Conservation (phyloP, 2,329 filamentous ascomycete species). For the Aspergillus sp. region DNA sequence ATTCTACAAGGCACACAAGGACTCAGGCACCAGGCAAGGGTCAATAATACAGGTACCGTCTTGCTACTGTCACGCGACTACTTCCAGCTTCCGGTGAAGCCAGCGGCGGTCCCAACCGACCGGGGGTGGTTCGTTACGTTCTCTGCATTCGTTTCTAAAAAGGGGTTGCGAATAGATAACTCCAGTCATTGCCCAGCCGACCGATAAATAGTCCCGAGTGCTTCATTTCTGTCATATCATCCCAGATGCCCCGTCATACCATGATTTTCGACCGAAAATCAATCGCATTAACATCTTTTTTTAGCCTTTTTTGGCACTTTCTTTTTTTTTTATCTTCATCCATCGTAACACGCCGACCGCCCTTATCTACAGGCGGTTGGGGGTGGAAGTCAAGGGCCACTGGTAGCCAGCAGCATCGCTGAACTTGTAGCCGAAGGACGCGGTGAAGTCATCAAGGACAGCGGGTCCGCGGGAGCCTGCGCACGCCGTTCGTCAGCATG, state of each 20-base stretch:
- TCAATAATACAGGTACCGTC: not conserved
- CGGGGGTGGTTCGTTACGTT: conserved; percentile 16
- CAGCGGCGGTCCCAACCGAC: not conserved
- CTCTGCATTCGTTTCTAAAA: conserved; percentile 26
- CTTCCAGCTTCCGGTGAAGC: not conserved
- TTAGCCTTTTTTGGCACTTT: conserved; percentile 9
- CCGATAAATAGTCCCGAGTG: conserved; percentile 5
- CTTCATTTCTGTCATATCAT: conserved; percentile 20
- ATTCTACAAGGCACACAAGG: not conserved
- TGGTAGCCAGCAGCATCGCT: conserved; percentile 94
- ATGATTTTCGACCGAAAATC: conserved; percentile 18
- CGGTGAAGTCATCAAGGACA: conserved; percentile 96
- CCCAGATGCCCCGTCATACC: conserved; percentile 18
- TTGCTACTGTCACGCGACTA: not conserved
- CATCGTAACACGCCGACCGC: not conserved
- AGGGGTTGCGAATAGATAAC: conserved; percentile 11
- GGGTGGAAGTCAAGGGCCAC: conserved; percentile 78
- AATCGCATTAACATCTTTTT: conserved; percentile 23
- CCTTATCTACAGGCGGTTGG: conserved; percentile 75
- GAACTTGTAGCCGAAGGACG: conserved; percentile 98
- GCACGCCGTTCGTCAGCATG: conserved; percentile 11
- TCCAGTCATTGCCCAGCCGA: conserved; percentile 10
- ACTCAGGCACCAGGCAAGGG: too few relatives aligned
- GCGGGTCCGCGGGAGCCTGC: conserved; percentile 92
- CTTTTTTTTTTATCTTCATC: conserved; percentile 13